Conservation (phyloP, 257 asterid genomes). For the Solanum megistacrolobum region DNA sequence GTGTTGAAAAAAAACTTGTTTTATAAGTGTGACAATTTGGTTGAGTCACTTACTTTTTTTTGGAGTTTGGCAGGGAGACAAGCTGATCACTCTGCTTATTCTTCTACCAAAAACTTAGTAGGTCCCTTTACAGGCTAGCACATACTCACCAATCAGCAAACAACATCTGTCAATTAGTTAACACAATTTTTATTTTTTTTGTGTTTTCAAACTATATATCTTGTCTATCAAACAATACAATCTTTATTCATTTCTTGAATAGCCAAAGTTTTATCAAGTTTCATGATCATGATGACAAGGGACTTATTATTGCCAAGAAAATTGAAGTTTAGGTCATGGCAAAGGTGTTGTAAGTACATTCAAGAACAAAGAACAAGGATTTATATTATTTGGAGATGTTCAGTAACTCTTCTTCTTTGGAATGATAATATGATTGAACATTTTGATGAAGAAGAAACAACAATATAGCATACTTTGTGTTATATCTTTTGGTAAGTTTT, state of each 20-base stretch:
- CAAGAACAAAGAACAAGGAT: slow-evolving; percentile 74
- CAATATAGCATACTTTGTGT: neutral
- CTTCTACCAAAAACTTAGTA: slow-evolving; percentile 27
- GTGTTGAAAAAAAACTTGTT: neutral
- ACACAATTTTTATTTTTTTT: neutral
- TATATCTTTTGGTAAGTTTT: neutral
- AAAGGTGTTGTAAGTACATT: slow-evolving; percentile 50
- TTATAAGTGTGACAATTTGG: neutral
- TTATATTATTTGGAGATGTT: slow-evolving; percentile 81
- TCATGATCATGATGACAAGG: slow-evolving; percentile 36
- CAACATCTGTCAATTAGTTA: neutral
- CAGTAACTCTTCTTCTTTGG: slow-evolving; percentile 43
- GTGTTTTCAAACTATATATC: neutral
- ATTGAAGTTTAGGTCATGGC: slow-evolving; percentile 32
- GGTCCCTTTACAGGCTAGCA: slow-evolving; percentile 44
- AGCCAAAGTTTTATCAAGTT: neutral
- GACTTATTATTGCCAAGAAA: slow-evolving; percentile 7
- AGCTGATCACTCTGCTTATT: slow-evolving; percentile 20
- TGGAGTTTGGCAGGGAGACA: slow-evolving; percentile 34
- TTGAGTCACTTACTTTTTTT: neutral
- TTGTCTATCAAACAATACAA: neutral
- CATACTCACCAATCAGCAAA: slow-evolving; percentile 29
- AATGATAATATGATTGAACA: slow-evolving; percentile 20
- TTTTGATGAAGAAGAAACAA: neutral
- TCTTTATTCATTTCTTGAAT: neutral